These are phyloP conservation scores for Penicillium sp. DNA, from an alignment of 2,329 filamentous ascomycete species.

Conservation along the genomic window DNA sequence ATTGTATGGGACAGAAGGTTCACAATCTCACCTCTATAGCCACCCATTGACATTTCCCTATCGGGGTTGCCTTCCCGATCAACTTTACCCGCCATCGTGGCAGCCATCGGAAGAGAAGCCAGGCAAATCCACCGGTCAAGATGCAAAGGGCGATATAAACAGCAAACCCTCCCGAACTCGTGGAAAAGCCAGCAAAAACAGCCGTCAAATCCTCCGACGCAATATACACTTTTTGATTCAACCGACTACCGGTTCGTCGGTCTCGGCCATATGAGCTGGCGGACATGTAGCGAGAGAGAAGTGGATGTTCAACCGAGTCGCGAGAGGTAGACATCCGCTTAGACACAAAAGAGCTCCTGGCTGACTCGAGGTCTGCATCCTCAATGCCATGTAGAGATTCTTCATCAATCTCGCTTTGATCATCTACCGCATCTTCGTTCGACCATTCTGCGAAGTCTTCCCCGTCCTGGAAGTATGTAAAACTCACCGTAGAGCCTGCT, in stretches of 20 bases:
- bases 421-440: conserved; percentile 50
- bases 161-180: conserved; percentile 66
- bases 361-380: conserved; percentile 39
- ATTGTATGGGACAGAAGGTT: not conserved
- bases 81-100: conserved; percentile 80
- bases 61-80: conserved; percentile 64
- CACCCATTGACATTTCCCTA: conserved; percentile 82
- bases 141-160: conserved; percentile 70
- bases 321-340: conserved; percentile 39
- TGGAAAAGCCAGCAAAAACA: conserved; percentile 86
- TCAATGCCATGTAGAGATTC: conserved; percentile 40
- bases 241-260: conserved; percentile 59
- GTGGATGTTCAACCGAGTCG: conserved; percentile 54
- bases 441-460: conserved; percentile 57
- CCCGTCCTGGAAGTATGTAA: conserved; percentile 78
- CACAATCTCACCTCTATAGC: conserved; percentile 69
- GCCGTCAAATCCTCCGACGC: conserved; percentile 90
- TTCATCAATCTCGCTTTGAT: conserved; percentile 46
- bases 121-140: conserved; percentile 72
- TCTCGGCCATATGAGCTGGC: conserved; percentile 65
- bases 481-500: conserved; percentile 82
- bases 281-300: conserved; percentile 71
- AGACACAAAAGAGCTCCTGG: conserved; percentile 31
- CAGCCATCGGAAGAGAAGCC: conserved; percentile 83
- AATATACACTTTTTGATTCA: conserved; percentile 90